Percentiles rank a stretch among this genome's conserved stretches.
Evolutionary conservation across 257 asterid genomes (phyloP).

Genomic region (Jasminum sambac): DNA sequence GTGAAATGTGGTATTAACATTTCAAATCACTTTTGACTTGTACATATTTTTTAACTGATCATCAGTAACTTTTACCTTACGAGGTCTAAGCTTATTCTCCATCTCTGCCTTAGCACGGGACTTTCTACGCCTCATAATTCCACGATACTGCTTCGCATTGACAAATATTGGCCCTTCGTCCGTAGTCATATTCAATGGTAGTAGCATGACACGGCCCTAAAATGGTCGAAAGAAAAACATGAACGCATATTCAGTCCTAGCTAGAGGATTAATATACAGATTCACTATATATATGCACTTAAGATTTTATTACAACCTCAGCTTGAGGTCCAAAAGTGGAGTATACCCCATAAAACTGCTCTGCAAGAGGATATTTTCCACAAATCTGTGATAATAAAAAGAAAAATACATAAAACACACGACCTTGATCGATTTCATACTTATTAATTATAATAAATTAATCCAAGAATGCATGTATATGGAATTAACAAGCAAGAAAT

Average conservation of each 20-base stretch:
- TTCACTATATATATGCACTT: not conserved
- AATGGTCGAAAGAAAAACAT: not conserved
- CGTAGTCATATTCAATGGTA: slow-evolving; percentile 49
- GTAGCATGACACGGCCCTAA: slow-evolving; percentile 73
- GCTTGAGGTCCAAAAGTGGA: slow-evolving; percentile 54
- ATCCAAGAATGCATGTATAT: not conserved
- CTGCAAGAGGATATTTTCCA: slow-evolving; percentile 57
- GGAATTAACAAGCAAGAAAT: not conserved
- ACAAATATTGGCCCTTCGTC: slow-evolving; percentile 72
- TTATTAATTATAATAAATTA: not conserved
- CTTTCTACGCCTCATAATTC: slow-evolving; percentile 76
- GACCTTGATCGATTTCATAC: not conserved
- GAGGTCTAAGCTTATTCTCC: slow-evolving; percentile 46
- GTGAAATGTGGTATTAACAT: no score
- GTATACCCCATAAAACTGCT: slow-evolving; percentile 51
- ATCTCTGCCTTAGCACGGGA: slow-evolving; percentile 66
- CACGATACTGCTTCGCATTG: slow-evolving; percentile 81
- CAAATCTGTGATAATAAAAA: slow-evolving; percentile 41
- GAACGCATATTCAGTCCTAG: not conserved
- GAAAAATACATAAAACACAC: not conserved
- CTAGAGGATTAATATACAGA: not conserved
- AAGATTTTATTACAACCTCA: slow-evolving; percentile 31
- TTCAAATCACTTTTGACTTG: no score
- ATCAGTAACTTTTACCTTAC: slow-evolving; percentile 43
- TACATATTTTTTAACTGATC: no score